phyloP scores from a whole-genome alignment of 371 early-diverging fungal species.

The Furculomyces boomerangus region DNA sequence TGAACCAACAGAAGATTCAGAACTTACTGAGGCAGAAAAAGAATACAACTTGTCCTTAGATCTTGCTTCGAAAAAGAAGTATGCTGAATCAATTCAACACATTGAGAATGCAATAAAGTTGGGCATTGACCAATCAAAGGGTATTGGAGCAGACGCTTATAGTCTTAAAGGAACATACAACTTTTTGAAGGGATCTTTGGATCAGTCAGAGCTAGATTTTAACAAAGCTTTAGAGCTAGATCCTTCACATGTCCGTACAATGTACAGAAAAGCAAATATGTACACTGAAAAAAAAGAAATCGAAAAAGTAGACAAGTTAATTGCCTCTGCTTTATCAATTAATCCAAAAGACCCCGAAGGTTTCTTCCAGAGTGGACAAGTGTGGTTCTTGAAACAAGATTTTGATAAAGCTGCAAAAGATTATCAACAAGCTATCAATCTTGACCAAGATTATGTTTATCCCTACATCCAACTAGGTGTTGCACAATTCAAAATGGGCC shows the following conservation, averaged over 20 bases:
- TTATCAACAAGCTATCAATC: slow-evolving; percentile 58
- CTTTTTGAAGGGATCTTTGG: slow-evolving; percentile 71
- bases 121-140: slow-evolving; percentile 13
- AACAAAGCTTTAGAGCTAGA: slow-evolving; percentile 63
- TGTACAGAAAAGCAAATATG: slow-evolving; percentile 74
- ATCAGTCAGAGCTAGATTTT: slow-evolving; percentile 49
- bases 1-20: slow-evolving; percentile 13
- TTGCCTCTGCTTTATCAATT: slow-evolving; percentile 10
- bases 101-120: slow-evolving; percentile 43
- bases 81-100: slow-evolving; percentile 44
- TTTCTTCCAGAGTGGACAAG: slow-evolving; percentile 25
- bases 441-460: slow-evolving; percentile 70
- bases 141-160: slow-evolving; percentile 36
- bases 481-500: slow-evolving; percentile 79
- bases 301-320: slow-evolving; percentile 10
- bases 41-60: slow-evolving; percentile 29
- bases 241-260: slow-evolving; percentile 58
- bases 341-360: slow-evolving; percentile 21
- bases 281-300: slow-evolving; percentile 54
- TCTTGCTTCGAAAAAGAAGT: slow-evolving; percentile 35
- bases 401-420: slow-evolving; percentile 64
- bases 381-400: slow-evolving; percentile 54
- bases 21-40: slow-evolving; percentile 17
- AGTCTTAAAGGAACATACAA: slow-evolving; percentile 74
- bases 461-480: slow-evolving; percentile 89